phyloP scores from a whole-genome alignment of 495 filamentous ascomycete genomes.

The Friedmanniomyces simplex region DNA sequence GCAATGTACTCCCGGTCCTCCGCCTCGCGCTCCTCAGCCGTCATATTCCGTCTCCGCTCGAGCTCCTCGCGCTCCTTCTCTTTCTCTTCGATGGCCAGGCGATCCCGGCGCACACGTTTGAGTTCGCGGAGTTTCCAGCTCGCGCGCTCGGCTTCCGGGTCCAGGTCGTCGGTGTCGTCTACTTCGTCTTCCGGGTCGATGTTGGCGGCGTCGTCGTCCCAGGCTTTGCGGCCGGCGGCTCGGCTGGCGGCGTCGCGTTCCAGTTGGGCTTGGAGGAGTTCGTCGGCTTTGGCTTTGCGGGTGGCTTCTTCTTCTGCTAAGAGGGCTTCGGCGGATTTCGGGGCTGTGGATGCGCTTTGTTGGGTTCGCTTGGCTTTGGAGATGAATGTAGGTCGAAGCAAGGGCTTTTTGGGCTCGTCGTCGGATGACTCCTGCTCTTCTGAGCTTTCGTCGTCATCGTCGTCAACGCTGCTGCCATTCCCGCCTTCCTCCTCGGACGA shows the following conservation, averaged over 20 bases:
- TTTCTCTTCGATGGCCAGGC: conserved; percentile 68
- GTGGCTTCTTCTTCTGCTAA: conserved; percentile 50
- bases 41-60: conserved; percentile 78
- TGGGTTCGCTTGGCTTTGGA: conserved; percentile 63
- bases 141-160: conserved; percentile 80
- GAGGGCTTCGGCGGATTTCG: conserved; percentile 32
- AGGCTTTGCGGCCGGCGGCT: conserved; percentile 64
- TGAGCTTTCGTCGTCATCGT: conserved; percentile 11
- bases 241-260: conserved; percentile 66
- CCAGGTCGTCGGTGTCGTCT: conserved; percentile 75
- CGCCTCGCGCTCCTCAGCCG: conserved; percentile 70
- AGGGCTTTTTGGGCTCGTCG: conserved; percentile 39
- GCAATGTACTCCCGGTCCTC: conserved; percentile 75
- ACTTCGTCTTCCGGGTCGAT: conserved; percentile 55
- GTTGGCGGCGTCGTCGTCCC: conserved; percentile 64
- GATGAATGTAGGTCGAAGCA: conserved; percentile 85
- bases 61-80: conserved; percentile 86
- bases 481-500: conserved; percentile 16
- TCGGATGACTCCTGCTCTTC: conserved; percentile 50
- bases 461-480: conserved; percentile 9
- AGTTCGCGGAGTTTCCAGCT: conserved; percentile 93
- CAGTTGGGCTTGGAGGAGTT: conserved; percentile 78
- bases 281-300: conserved; percentile 58
- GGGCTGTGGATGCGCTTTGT: conserved; percentile 22
- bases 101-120: conserved; percentile 72